A percentile compares a stretch with the other conserved stretches of the same genome.
Conservation (phyloP, 352 stramenopile genomes). For the Globisporangium polare region DNA sequence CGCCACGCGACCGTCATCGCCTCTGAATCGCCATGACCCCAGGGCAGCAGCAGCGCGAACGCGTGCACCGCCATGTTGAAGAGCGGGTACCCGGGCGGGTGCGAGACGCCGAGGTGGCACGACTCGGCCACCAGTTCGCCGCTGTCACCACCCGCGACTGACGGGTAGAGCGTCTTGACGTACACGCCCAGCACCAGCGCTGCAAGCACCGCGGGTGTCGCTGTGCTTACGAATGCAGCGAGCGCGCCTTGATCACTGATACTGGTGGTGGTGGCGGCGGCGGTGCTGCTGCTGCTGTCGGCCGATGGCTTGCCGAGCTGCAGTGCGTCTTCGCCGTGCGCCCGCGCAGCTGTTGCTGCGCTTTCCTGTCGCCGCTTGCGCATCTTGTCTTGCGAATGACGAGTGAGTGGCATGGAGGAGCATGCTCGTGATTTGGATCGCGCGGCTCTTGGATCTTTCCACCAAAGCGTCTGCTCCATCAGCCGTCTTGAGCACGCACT, state of each 20-base stretch:
- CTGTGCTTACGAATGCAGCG: neutral
- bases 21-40: slow-evolving; percentile 9
- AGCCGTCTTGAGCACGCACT: no score
- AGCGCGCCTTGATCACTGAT: neutral
- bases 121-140: slow-evolving; percentile 93
- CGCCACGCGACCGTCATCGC: slow-evolving; percentile 50
- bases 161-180: slow-evolving; percentile 73
- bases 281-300: no score
- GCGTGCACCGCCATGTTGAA: slow-evolving; percentile 89
- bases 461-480: neutral
- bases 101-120: slow-evolving; percentile 90
- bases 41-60: slow-evolving; percentile 37
- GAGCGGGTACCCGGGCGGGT: slow-evolving; percentile 93
- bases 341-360: neutral
- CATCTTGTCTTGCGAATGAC: neutral
- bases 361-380: neutral
- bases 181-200: slow-evolving; percentile 60
- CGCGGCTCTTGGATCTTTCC: neutral
- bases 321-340: neutral
- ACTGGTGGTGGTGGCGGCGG: neutral
- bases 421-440: neutral
- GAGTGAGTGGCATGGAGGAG: neutral
- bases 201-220: neutral
- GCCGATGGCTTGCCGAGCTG: neutral
- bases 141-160: slow-evolving; percentile 87